Conservation (phyloP, 331 rosid genomes). For the Malus hybrid region DNA sequence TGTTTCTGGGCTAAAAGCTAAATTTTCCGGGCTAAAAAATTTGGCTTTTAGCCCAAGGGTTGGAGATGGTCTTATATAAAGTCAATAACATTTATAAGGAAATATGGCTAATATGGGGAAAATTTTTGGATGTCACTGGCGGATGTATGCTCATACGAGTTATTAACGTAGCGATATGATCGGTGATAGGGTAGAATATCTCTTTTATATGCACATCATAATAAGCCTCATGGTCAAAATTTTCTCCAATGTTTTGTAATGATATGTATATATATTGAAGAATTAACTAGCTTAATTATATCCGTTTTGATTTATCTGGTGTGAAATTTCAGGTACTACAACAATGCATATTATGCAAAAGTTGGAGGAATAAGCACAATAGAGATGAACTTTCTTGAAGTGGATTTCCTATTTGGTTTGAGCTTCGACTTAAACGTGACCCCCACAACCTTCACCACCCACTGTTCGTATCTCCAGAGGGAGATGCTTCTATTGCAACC, state of each 20-base stretch:
- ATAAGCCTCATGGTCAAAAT: too few species aligned
- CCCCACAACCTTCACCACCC: slow-evolving; percentile 59
- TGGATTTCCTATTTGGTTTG: slow-evolving; percentile 79
- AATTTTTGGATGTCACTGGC: not conserved
- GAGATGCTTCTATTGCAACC: slow-evolving; percentile 63
- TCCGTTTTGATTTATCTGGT: not conserved
- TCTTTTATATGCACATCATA: not conserved
- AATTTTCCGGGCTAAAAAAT: too few species aligned
- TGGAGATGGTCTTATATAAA: too few species aligned
- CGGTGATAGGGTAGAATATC: not conserved
- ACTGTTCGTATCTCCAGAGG: slow-evolving; percentile 59
- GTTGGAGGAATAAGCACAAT: slow-evolving; percentile 78
- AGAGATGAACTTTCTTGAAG: slow-evolving; percentile 82
- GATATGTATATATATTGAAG: not conserved
- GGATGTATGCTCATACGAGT: not conserved
- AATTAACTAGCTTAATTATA: not conserved
- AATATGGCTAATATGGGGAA: not conserved
- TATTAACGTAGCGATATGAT: too few species aligned
- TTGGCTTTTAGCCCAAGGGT: too few species aligned
- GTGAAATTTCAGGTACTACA: slow-evolving; percentile 51
- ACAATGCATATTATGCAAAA: slow-evolving; percentile 88
- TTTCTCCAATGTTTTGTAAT: too few species aligned
- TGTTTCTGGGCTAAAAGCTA: too few species aligned
- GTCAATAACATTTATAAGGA: not conserved
- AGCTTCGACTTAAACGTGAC: slow-evolving; percentile 75